phyloP scores from a whole-genome alignment of 2,329 filamentous ascomycete genomes.

The Trichoderma hamatum region DNA sequence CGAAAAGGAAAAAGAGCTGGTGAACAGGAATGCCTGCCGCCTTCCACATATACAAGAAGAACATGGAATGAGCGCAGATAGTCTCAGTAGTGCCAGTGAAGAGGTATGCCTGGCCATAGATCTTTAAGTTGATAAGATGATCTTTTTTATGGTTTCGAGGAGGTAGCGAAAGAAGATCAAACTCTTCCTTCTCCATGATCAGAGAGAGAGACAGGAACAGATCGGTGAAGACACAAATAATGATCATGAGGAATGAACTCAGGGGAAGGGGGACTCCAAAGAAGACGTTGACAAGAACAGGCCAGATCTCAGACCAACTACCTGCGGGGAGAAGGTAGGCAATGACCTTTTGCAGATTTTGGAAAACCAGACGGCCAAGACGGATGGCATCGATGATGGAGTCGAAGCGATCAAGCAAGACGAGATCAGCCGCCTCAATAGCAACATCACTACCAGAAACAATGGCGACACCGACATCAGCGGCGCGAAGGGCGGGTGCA shows the following conservation, averaged over 20 bases:
- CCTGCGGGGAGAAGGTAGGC: conserved; percentile 55
- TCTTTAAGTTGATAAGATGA: conserved; percentile 55
- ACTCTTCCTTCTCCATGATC: conserved; percentile 60
- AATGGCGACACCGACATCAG: conserved; percentile 71
- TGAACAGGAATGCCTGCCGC: conserved; percentile 51
- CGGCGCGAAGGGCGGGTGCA: conserved; percentile 65
- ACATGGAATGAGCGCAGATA: conserved; percentile 54
- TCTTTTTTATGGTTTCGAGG: conserved; percentile 54
- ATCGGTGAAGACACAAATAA: conserved; percentile 60
- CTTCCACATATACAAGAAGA: conserved; percentile 56
- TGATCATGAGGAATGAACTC: conserved; percentile 59
- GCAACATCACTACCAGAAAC: conserved; percentile 66
- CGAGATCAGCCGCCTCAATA: conserved; percentile 65
- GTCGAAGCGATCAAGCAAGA: conserved; percentile 71
- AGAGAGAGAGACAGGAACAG: conserved; percentile 54
- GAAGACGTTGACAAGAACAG: conserved; percentile 58
- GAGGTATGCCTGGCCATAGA: conserved; percentile 56
- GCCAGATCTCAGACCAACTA: conserved; percentile 60
- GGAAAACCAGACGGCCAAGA: conserved; percentile 45
- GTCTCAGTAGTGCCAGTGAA: conserved; percentile 58
- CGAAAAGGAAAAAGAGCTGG: conserved; percentile 55
- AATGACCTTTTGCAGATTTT: conserved; percentile 48
- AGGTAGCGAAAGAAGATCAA: conserved; percentile 54
- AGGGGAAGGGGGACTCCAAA: conserved; percentile 57
- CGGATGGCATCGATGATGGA: conserved; percentile 68